phyloP scores from a whole-genome alignment of 1,284 basidiomycete species.

The Butyriboletus appendiculatus region DNA sequence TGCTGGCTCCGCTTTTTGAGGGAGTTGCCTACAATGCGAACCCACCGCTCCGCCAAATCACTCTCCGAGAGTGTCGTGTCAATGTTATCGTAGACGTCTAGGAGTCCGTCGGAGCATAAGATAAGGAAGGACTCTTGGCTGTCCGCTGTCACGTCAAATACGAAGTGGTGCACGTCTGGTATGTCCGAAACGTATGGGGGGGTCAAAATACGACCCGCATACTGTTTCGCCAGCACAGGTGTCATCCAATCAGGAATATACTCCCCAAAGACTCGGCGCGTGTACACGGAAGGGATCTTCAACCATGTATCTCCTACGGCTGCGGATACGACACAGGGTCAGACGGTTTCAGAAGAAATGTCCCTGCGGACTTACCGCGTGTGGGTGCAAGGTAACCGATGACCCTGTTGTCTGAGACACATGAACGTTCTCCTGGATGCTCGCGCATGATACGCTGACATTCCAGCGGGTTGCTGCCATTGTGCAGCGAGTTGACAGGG shows the following conservation, averaged over 20 bases:
- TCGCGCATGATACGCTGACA: conserved; percentile 47
- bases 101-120: conserved; percentile 59
- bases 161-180: conserved; percentile 51
- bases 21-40: conserved; percentile 36
- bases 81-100: conserved; percentile 49
- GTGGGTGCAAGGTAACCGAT: conserved; percentile 67
- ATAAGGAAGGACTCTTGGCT: conserved; percentile 40
- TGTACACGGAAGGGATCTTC: conserved; percentile 61
- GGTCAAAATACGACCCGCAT: conserved; percentile 49
- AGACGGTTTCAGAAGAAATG: conserved; percentile 6
- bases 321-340: conserved; percentile 34
- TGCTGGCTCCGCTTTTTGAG: conserved; percentile 20
- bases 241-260: conserved; percentile 51
- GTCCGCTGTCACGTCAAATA: conserved; percentile 27
- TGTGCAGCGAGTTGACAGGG: conserved; percentile 55
- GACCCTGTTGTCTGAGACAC: conserved; percentile 52
- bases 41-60: conserved; percentile 45
- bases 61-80: conserved; percentile 35
- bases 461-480: conserved; percentile 52
- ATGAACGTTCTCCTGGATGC: conserved; percentile 56
- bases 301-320: conserved; percentile 65
- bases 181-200: conserved; percentile 60
- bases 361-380: conserved; percentile 46
- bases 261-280: conserved; percentile 51
- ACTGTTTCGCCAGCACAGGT: conserved; percentile 38